Conservation (phyloP, 331 rosid species). For the Dryas integrifolia region DNA sequence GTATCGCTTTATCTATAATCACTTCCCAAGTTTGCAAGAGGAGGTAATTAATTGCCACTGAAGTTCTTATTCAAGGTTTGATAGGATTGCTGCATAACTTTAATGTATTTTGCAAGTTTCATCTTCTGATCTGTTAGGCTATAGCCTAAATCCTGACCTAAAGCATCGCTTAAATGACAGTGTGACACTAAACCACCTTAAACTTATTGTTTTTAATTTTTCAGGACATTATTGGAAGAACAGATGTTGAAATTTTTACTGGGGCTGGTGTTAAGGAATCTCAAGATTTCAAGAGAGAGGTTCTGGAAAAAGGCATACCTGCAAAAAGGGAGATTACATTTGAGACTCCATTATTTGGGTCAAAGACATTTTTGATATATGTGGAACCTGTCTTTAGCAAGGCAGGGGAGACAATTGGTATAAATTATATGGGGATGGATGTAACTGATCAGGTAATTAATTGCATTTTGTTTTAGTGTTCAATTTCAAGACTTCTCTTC, state of each 20-base stretch:
- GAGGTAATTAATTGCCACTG: slow-evolving; percentile 61
- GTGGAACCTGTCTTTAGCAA: slow-evolving; percentile 97
- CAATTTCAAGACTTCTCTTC: slow-evolving; percentile 5
- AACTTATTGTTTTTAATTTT: slow-evolving; percentile 7
- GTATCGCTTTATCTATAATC: slow-evolving; percentile 95
- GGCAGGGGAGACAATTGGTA: slow-evolving; percentile 84
- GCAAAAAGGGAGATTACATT: slow-evolving; percentile 93
- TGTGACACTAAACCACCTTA: slow-evolving; percentile 1
- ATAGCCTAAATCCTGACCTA: neutral
- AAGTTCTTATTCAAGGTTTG: slow-evolving; percentile 37
- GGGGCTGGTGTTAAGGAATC: slow-evolving; percentile 86
- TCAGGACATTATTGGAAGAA: slow-evolving; percentile 91
- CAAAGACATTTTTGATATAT: slow-evolving; percentile 79
- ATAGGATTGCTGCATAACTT: slow-evolving; percentile 12
- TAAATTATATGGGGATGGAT: slow-evolving; percentile 97
- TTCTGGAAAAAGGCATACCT: slow-evolving; percentile 75
- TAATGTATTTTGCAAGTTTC: neutral
- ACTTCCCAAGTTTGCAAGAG: slow-evolving; percentile 90
- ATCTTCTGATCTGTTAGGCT: neutral
- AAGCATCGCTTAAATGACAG: neutral
- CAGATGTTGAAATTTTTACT: slow-evolving; percentile 89
- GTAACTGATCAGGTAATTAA: slow-evolving; percentile 84
- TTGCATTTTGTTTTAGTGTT: neutral
- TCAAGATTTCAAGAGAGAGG: slow-evolving; percentile 94
- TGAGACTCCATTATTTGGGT: slow-evolving; percentile 81